Evolutionary conservation across 139 green algal species (phyloP), one percentile per base, ranked within the genome.

Genomic region (Auxenochlorella pyrenoidosa): DNA sequence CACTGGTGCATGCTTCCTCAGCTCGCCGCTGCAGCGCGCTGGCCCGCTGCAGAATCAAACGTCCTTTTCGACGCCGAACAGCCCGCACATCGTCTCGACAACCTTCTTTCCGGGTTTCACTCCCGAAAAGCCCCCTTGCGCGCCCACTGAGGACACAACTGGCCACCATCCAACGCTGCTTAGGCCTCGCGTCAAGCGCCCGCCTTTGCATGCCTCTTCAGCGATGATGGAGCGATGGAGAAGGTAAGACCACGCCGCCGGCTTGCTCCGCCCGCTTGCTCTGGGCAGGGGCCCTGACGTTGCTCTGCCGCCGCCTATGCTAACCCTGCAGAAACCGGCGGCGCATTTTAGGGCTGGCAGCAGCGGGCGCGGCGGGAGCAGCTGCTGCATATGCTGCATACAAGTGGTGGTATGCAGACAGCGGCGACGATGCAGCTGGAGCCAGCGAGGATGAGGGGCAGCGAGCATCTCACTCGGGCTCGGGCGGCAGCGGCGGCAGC

Each of bases 341-440:
- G 21, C 75, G 87, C 21, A 21, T 88, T 21, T 32, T 81, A 16
- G 40, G 32, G 2, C 40, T 81, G 32, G 87, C 65, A 58, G 76
- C 87, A 36, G 76, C 76, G 2, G 82, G 82, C 10, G 87, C 76
- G 51, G 87, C 68, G 47, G 81, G 81, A 10, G 59, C 86, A 15
- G 81, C 81, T 13, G 79, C 79, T 41, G 87, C 87, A 5, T 90
- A 90, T 54, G 86, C 78, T 15, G 72, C 79, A 5, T 90, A 90
- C 30, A 77, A 65, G 24, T 73, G 60, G 60, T 90, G 71, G 73
- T 65, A 83, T 58, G 43, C 43, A 26, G 44, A 70, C n/a, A 19
- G 36, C 12, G 43, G 32, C 43, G 21, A 28, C 43, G 43, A 43
- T 26, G 34, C 13, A 36, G 51, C 13, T 1, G 18, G 30, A 34